phyloP scores from a whole-genome alignment of 1,284 basidiomycete genomes.

The Trametes pubescens region DNA sequence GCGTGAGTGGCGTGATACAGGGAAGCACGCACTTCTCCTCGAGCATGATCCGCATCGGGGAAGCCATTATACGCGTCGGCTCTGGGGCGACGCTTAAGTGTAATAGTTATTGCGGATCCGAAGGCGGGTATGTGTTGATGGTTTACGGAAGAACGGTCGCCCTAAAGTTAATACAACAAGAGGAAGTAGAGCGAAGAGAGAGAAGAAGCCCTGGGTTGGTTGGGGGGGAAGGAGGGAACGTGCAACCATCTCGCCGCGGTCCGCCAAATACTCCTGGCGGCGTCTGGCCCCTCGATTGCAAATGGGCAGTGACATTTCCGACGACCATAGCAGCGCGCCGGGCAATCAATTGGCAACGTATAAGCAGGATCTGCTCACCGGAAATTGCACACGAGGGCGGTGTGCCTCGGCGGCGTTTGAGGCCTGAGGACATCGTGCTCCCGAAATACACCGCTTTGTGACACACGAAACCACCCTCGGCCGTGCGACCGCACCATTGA shows the following conservation, averaged over 20 bases:
- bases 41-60: constrained; percentile 16
- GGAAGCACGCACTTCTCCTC: constrained; percentile 14
- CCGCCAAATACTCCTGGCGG: constrained; percentile 12
- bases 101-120: constrained; percentile 4
- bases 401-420: constrained; percentile 8
- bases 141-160: constrained; percentile 2
- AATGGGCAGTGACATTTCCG: constrained; percentile 11
- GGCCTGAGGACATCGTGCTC: constrained; percentile 2
- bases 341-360: not conserved
- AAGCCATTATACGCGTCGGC: constrained; percentile 17
- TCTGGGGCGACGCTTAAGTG: constrained; percentile 8
- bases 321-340: not conserved
- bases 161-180: constrained; percentile 14
- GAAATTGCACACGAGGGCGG: constrained; percentile 3
- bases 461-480: not conserved
- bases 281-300: constrained; percentile 15
- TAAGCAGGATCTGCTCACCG: constrained; percentile 8
- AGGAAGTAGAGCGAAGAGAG: not conserved
- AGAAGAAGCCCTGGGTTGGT: not conserved
- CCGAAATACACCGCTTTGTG: constrained; percentile 15
- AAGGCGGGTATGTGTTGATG: not conserved
- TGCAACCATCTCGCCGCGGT: not conserved
- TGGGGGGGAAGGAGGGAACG: constrained; percentile 3
- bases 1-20: constrained; percentile 2
- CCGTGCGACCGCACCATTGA: not conserved